Conservation (phyloP, 1,139 yeast genomes). For the Kurtzmaniella natalensis region DNA sequence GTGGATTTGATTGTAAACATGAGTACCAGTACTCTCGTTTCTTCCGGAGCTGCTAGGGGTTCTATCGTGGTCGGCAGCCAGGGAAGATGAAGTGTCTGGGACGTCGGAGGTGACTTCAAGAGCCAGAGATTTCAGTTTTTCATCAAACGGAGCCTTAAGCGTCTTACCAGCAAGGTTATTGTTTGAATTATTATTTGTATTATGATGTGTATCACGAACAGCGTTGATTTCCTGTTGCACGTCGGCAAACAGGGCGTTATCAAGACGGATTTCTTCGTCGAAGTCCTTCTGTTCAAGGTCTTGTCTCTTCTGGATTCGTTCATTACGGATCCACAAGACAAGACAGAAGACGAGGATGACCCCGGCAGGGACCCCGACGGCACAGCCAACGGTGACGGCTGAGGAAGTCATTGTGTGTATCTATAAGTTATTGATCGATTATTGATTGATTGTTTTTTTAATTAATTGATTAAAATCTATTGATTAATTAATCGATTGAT, state of each 20-base stretch:
- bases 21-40: not conserved
- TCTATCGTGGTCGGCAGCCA: constrained; percentile 3
- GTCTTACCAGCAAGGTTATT: not conserved
- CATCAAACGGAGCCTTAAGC: constrained; percentile 6
- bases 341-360: constrained; percentile 21
- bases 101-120: constrained; percentile 1
- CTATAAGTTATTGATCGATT: not conserved
- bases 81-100: constrained; percentile 7
- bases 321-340: constrained; percentile 17
- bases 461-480: not conserved
- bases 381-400: constrained; percentile 35
- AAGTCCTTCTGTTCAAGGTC: constrained; percentile 26
- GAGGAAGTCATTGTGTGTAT: constrained; percentile 7
- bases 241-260: constrained; percentile 33
- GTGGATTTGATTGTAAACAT: constrained; percentile 10
- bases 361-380: constrained; percentile 39
- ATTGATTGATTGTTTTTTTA: not conserved
- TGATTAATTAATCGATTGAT: not conserved
- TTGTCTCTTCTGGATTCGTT: constrained; percentile 29
- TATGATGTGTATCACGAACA: constrained; percentile 3
- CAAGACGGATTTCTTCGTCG: constrained; percentile 32
- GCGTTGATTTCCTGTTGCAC: constrained; percentile 32
- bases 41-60: constrained; percentile 5
- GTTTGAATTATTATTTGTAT: constrained; percentile 6
- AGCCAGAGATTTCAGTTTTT: constrained; percentile 1